A percentile compares a stretch with the other conserved stretches of the same genome.
Conservation (phyloP, 2,329 filamentous ascomycete genomes). For the Penicillium griseofulvum region DNA sequence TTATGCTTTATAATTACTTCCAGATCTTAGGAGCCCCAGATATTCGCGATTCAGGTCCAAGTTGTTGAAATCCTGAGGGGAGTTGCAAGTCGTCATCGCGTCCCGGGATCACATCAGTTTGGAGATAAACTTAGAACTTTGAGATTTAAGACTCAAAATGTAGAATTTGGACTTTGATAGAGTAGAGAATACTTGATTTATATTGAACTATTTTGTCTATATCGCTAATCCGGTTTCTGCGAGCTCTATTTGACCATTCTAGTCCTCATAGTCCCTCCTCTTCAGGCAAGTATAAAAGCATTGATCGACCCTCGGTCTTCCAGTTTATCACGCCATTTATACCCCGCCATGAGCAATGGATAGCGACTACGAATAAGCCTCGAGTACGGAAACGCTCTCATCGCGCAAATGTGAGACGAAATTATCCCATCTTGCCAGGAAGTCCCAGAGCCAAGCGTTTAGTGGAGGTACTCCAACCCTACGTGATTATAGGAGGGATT, state of each 20-base stretch:
- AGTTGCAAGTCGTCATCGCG: conserved; percentile 19
- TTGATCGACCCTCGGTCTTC: conserved; percentile 6
- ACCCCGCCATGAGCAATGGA: conserved; percentile 35
- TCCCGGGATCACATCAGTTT: conserved; percentile 23
- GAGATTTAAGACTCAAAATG: no score
- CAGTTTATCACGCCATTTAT: conserved; percentile 31
- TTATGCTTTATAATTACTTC: not conserved
- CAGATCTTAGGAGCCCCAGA: not conserved
- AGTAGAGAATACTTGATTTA: not conserved
- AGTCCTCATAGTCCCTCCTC: not conserved
- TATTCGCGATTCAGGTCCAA: not conserved
- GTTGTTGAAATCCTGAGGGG: conserved; percentile 2
- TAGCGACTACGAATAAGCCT: conserved; percentile 6
- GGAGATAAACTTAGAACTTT: not conserved
- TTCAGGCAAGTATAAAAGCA: not conserved
- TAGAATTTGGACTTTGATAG: not conserved
- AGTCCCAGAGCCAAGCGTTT: conserved; percentile 1
- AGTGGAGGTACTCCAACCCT: conserved; percentile 13
- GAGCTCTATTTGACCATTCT: not conserved
- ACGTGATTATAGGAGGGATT: conserved; percentile 16
- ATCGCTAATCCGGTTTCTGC: not conserved
- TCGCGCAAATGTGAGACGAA: conserved; percentile 9
- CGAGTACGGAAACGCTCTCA: conserved; percentile 8
- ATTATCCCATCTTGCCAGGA: conserved; percentile 2
- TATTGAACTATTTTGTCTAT: not conserved